Percentiles rank a stretch among this genome's conserved stretches.
phyloP scores from a whole-genome alignment of 371 early-diverging fungal species.

The Thermomucor indicae-seudaticae region DNA sequence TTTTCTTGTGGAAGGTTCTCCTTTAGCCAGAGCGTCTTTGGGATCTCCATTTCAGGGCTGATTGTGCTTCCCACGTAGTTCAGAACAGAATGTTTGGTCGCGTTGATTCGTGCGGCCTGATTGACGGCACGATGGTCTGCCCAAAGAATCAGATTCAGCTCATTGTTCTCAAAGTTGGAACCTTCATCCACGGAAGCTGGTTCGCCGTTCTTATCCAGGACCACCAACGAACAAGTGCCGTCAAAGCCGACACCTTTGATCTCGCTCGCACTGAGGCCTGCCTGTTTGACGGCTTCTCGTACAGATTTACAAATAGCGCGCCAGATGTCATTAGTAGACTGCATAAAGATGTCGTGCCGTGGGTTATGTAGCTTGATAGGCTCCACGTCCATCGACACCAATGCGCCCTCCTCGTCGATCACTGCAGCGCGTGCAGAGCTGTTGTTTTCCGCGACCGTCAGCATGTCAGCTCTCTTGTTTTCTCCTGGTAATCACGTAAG shows the following conservation, averaged over 20 bases:
- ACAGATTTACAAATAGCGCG: conserved; percentile 45
- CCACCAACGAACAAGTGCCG: conserved; percentile 74
- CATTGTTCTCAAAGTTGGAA: conserved; percentile 33
- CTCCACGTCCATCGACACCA: conserved; percentile 46
- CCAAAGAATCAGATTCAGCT: conserved; percentile 70
- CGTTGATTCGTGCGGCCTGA: conserved; percentile 64
- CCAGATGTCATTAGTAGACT: conserved; percentile 73
- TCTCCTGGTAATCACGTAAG: no score
- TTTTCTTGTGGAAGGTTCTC: conserved; percentile 47
- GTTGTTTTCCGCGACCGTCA: neutral
- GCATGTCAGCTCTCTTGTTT: no score
- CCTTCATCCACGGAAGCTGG: conserved; percentile 51
- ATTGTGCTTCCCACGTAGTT: conserved; percentile 62
- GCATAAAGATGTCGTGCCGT: conserved; percentile 57
- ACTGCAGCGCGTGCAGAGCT: conserved; percentile 60
- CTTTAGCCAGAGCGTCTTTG: conserved; percentile 70
- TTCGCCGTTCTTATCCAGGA: conserved; percentile 41
- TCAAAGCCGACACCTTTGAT: conserved; percentile 73
- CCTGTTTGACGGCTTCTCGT: conserved; percentile 26
- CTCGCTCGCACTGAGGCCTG: conserved; percentile 25
- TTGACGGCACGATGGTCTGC: conserved; percentile 70
- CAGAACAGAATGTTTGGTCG: conserved; percentile 54
- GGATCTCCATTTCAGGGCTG: conserved; percentile 74
- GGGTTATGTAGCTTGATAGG: conserved; percentile 47
- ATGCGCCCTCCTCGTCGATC: conserved; percentile 45